Percentiles rank a stretch among this genome's conserved stretches.
These are phyloP conservation scores for Annulohypoxylon stygium DNA, from an alignment of 495 filamentous ascomycete genomes.

Conservation along the genomic window DNA sequence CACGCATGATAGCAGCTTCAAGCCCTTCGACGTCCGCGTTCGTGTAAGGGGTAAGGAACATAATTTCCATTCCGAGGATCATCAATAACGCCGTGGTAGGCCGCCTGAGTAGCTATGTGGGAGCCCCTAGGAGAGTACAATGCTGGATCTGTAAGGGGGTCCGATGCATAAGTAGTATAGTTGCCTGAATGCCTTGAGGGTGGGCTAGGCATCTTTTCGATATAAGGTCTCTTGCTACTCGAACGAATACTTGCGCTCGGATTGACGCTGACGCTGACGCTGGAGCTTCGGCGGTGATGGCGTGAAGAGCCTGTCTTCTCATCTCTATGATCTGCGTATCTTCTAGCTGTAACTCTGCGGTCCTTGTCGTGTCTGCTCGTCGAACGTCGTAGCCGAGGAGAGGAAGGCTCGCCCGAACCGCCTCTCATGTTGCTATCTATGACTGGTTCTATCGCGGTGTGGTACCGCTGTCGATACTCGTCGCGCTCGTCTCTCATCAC, in stretches of 20 bases:
- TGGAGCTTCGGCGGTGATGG: constrained; percentile 40
- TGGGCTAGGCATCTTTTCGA: constrained; percentile 46
- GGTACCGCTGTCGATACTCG: constrained; percentile 33
- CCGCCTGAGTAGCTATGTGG: background rate
- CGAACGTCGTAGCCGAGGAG: constrained; percentile 25
- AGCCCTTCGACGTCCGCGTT: constrained; percentile 26
- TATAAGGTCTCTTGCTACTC: constrained; percentile 46
- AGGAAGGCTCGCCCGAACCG: constrained; percentile 40
- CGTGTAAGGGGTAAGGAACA: constrained; percentile 35
- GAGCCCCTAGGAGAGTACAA: constrained; percentile 28
- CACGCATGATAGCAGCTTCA: background rate
- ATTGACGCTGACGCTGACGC: constrained; percentile 36
- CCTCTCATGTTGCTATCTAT: constrained; percentile 36
- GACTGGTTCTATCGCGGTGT: constrained; percentile 27
- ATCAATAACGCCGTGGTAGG: background rate
- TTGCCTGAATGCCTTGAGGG: constrained; percentile 23
- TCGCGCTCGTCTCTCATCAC: constrained; percentile 31
- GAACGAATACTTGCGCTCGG: constrained; percentile 22
- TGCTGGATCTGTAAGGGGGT: constrained; percentile 19
- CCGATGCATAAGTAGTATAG: constrained; percentile 18
- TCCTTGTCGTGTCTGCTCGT: constrained; percentile 38
- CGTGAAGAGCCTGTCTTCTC: constrained; percentile 30
- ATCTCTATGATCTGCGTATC: constrained; percentile 25
- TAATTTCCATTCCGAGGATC: constrained; percentile 28
- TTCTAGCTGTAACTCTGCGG: constrained; percentile 37